Conservation (phyloP, 2,329 filamentous ascomycete species). For the Arthroderma uncinatum region DNA sequence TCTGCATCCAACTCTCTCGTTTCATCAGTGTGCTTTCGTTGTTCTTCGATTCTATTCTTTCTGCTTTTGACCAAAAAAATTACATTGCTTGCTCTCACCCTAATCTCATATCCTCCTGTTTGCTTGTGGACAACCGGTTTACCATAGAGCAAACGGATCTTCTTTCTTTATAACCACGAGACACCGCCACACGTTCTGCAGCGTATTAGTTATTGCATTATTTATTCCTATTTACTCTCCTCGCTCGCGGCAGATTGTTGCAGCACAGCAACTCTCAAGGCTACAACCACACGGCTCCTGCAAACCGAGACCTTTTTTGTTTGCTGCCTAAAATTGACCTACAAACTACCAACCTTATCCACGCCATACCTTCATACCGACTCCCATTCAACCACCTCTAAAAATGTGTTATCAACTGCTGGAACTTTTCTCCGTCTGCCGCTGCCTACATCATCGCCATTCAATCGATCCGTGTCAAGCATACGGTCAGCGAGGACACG, state of each 20-base stretch:
- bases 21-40: background rate
- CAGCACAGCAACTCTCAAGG: background rate
- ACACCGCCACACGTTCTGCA: background rate
- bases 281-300: background rate
- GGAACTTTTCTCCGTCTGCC: conserved; percentile 76
- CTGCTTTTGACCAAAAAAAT: background rate
- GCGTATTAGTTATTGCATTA: conserved; percentile 3
- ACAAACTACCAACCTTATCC: background rate
- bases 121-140: conserved; percentile 5
- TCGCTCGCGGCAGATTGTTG: background rate
- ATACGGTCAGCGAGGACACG: conserved; percentile 63
- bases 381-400: background rate
- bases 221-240: conserved; percentile 6
- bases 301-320: background rate
- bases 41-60: background rate
- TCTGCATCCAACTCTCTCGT: background rate
- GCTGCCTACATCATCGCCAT: conserved; percentile 80
- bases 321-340: background rate
- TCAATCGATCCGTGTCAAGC: conserved; percentile 69
- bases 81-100: background rate
- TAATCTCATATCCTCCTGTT: conserved; percentile 3
- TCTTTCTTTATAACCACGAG: background rate
- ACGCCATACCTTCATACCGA: background rate
- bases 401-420: conserved; percentile 77
- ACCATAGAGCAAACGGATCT: conserved; percentile 9